A percentile compares a stretch with the other conserved stretches of the same genome.
phyloP scores from a whole-genome alignment of 2,329 filamentous ascomycete genomes.

The Aquanectria penicillioides region DNA sequence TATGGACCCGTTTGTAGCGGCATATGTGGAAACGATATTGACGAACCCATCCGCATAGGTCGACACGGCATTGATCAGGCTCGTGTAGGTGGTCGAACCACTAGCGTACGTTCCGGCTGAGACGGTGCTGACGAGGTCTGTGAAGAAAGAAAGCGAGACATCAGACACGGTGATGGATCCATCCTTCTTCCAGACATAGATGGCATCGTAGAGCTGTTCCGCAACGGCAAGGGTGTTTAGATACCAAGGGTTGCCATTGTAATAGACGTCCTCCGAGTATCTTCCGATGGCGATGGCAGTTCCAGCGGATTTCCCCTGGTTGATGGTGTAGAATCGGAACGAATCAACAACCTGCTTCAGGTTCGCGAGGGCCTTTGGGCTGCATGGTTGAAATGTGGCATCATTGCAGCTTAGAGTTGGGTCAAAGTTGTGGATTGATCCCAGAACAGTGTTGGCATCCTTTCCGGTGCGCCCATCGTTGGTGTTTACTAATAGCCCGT shows the following conservation, averaged over 20 bases:
- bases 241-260: constrained; percentile 85
- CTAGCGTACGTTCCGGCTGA: constrained; percentile 70
- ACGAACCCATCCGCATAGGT: constrained; percentile 71
- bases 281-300: constrained; percentile 71
- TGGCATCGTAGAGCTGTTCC: constrained; percentile 81
- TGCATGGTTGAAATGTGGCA: constrained; percentile 82
- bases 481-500: constrained; percentile 56
- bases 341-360: constrained; percentile 81
- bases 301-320: constrained; percentile 69
- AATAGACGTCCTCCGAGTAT: constrained; percentile 79
- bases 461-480: constrained; percentile 72
- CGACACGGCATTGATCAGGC: constrained; percentile 66
- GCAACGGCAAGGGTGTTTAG: constrained; percentile 80
- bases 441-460: constrained; percentile 77
- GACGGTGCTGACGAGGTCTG: constrained; percentile 67
- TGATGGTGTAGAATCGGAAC: constrained; percentile 79
- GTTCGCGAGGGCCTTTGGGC: constrained; percentile 74
- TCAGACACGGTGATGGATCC: constrained; percentile 72
- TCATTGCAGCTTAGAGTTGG: constrained; percentile 72
- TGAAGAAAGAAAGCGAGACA: constrained; percentile 77
- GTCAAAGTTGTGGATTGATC: constrained; percentile 76
- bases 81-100: constrained; percentile 57
- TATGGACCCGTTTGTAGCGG: constrained; percentile 68
- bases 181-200: constrained; percentile 74
- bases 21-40: constrained; percentile 70